A percentile compares a stretch with the other conserved stretches of the same genome.
Conservation (phyloP, 2,329 filamentous ascomycete species). For the Trichoderma koningiopsis region DNA sequence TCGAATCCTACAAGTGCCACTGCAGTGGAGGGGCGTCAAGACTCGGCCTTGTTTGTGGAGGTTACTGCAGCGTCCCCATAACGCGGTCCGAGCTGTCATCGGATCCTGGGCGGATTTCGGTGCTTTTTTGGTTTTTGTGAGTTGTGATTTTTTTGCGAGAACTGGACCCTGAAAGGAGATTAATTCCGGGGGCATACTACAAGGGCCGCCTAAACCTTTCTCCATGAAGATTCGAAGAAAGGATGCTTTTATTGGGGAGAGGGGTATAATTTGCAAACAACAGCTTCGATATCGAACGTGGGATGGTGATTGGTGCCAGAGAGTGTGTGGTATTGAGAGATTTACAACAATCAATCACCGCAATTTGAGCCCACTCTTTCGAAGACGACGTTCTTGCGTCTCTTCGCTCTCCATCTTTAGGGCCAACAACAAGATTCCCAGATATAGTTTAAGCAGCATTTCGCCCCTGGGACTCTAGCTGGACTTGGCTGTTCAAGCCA, state of each 20-base stretch:
- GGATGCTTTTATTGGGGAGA: not conserved
- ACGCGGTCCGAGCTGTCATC: constrained; percentile 11
- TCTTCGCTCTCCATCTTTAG: not conserved
- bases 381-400: not conserved
- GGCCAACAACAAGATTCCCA: not conserved
- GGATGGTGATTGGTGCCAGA: not conserved
- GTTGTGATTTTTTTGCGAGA: not conserved
- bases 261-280: not conserved
- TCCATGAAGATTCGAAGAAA: not conserved
- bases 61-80: constrained; percentile 8
- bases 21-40: constrained; percentile 1
- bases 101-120: constrained; percentile 10
- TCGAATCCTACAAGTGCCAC: not conserved
- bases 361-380: not conserved
- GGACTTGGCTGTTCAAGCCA: not conserved
- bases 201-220: not conserved
- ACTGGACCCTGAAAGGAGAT: constrained; percentile 20
- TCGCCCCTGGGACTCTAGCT: not conserved
- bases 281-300: not conserved
- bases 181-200: not conserved
- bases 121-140: not conserved
- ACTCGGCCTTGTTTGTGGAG: constrained; percentile 16
- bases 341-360: not conserved
- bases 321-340: not conserved
- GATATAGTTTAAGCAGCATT: not conserved